A percentile compares a stretch with the other conserved stretches of the same genome.
Evolutionary conservation across 768 basidiomycete genomes (phyloP).

Genomic region (Hericium alpestre): DNA sequence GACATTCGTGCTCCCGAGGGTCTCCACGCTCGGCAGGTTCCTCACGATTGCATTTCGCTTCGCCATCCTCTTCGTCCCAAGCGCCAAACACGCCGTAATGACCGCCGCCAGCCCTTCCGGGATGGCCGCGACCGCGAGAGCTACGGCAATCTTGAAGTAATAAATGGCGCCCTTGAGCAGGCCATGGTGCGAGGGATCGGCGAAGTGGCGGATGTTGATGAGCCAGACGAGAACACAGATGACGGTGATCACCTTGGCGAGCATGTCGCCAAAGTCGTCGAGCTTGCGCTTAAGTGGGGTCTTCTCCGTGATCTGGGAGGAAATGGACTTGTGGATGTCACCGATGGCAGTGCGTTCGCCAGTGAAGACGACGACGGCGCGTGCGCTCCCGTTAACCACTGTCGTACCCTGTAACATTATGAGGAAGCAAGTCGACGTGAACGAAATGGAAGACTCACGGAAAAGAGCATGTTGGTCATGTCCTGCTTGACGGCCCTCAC

Average conservation of each 20-base stretch:
- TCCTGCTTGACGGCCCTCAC: slow-evolving; percentile 88
- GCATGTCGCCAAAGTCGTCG: slow-evolving; percentile 95
- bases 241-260: slow-evolving; percentile 95
- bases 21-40: slow-evolving; percentile 94
- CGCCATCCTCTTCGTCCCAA: slow-evolving; percentile 99
- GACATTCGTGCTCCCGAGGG: slow-evolving; percentile 93
- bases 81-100: slow-evolving; percentile 91
- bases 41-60: slow-evolving; percentile 97
- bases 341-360: slow-evolving; percentile 88
- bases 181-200: slow-evolving; percentile 89
- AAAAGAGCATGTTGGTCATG: slow-evolving; percentile 94
- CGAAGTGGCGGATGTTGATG: slow-evolving; percentile 93
- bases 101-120: slow-evolving; percentile 98
- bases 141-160: slow-evolving; percentile 99
- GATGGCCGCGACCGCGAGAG: slow-evolving; percentile 96
- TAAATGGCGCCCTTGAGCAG: slow-evolving; percentile 89
- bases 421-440: not conserved
- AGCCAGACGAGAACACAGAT: slow-evolving; percentile 98
- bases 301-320: slow-evolving; percentile 87
- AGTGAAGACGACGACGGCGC: slow-evolving; percentile 80
- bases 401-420: slow-evolving; percentile 66
- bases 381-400: slow-evolving; percentile 86
- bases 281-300: slow-evolving; percentile 95
- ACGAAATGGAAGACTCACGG: slow-evolving; percentile 36
- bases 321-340: slow-evolving; percentile 94